Conservation (phyloP, 768 basidiomycete species). For the Auriscalpium orientale region DNA sequence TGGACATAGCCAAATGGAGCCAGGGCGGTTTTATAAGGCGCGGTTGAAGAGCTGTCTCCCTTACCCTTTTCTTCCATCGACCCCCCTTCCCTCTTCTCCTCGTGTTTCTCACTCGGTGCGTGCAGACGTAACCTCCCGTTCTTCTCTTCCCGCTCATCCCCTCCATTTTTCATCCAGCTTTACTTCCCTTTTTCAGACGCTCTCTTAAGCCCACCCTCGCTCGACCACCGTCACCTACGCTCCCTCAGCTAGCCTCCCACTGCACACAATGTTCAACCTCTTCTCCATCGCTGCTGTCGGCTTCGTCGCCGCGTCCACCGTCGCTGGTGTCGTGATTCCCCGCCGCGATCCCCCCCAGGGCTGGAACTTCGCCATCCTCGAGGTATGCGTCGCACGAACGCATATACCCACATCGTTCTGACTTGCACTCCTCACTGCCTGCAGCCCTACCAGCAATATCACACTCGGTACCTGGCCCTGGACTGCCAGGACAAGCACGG, state of each 20-base stretch:
- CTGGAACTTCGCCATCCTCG: constrained; percentile 41
- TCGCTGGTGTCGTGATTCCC: constrained; percentile 32
- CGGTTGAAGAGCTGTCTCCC: background rate
- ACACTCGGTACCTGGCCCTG: constrained; percentile 54
- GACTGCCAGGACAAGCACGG: constrained; percentile 35
- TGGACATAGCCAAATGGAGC: too few species aligned
- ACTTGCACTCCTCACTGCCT: constrained; percentile 17
- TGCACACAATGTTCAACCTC: constrained; percentile 24
- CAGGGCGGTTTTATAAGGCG: background rate
- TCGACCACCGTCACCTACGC: constrained; percentile 10
- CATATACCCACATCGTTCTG: background rate
- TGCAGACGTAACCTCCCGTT: background rate
- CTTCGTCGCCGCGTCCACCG: constrained; percentile 32
- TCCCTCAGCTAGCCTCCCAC: constrained; percentile 11
- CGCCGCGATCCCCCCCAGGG: constrained; percentile 30
- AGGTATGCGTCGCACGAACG: constrained; percentile 21
- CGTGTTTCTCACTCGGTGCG: background rate
- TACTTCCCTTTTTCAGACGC: background rate
- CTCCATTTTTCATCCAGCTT: background rate
- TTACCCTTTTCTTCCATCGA: constrained; percentile 9
- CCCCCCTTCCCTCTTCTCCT: background rate
- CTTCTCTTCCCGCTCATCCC: background rate
- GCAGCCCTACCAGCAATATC: constrained; percentile 48
- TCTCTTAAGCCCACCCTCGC: constrained; percentile 10
- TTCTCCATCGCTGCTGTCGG: constrained; percentile 35